Base-by-base conservation (phyloP, 2,329 filamentous ascomycete genomes). In the Colletotrichum chlorophyti region DNA sequence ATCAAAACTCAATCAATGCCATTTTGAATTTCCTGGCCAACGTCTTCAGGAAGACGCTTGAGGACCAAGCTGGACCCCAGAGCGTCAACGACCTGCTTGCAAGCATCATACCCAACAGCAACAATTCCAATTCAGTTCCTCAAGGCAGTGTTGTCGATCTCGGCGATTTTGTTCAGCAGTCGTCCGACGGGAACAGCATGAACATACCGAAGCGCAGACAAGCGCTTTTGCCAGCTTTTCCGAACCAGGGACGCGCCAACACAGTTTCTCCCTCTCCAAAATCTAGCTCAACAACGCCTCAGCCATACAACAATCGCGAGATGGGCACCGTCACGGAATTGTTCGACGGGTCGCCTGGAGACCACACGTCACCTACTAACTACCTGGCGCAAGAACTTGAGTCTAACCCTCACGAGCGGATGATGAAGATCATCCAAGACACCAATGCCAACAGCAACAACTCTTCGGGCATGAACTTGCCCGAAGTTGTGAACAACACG, bases 1-100 rank as follows among this genome's bases (percentile, higher is more conserved):
- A 99, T 69, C 95, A 99, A 71, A 97, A 94, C 70, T 97, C 94
- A 1, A 98, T 99, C 74, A 98, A 97, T 69, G 94, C 94, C n/a
- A 98, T 99, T 62, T 83, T 99, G 37, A 96, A 93, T 46, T 98
- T 99, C 73, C 83, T 99, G 17, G 95, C 94, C 41, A 98, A 96
- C 11, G 94, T 99, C 37, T 99, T 98, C 76, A 90, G 96, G 63
- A 90, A 96, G 68, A 96, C 92, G 63, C 77, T 99, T 46, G 93
- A 97, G 70, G 91, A 93, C 31, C 90, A 94, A 66, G 88, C 87
- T 27, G 84, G 85, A 15, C 81, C 85, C 2, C 86, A 91, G 68
- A 94, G 91, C 60, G 84, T 98, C 37, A 87, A 90, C 53, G 93
- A 96, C 65, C 89, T 97, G 69, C 91, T 98, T 69, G 86, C 88